Evolutionary conservation across 306 rosid genomes (phyloP), one percentile per base, ranked within the genome.

Genomic region (Boehmeria nivea): DNA sequence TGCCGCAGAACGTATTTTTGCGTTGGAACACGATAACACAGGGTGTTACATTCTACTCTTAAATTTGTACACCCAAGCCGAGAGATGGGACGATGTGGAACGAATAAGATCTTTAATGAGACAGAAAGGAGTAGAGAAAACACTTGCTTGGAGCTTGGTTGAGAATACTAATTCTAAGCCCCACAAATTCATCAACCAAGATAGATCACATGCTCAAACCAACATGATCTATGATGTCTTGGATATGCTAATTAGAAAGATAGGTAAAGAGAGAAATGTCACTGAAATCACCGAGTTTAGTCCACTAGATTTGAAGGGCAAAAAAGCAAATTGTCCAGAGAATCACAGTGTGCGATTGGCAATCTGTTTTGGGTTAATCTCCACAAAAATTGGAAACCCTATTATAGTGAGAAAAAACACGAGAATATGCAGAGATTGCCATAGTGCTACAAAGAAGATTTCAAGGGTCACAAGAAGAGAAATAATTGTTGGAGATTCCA

Each of bases 261-360:
- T 24, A 12, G 70, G 60, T 27, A 72, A 67, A 27, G 51, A 55
- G 22, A 66, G 33, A 40, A 63, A 21, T 55, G 57, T 64, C 78
- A 14, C 40, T n/a, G n/a, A n/a, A n/a, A n/a, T n/a, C n/a, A n/a
- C n/a, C n/a, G n/a, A n/a, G n/a, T n/a, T n/a, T n/a, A n/a, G n/a
- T n/a, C n/a, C n/a, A n/a, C n/a, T 27, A 25, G 80, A 63, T 12
- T 64, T 67, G 68, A 69, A 46, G 57, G 73, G 59, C 10, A 64
- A 44, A 58, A 73, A 43, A 53, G 69, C 64, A 45, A 70, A 61
- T 31, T 60, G 44, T 10, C 64, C 70, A 2, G 68, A 61, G 65
- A 51, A 56, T 57, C 89, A 83, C 51, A 59, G 86, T 24, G 79
- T 83, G 44, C 73, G 79, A 73, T 66, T 79, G 75, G 86, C 89